Percentiles rank a stretch among this genome's conserved stretches.
These are phyloP conservation scores for Lecanicillium sp. DNA, from an alignment of 2,329 filamentous ascomycete genomes.

Conservation along the genomic window DNA sequence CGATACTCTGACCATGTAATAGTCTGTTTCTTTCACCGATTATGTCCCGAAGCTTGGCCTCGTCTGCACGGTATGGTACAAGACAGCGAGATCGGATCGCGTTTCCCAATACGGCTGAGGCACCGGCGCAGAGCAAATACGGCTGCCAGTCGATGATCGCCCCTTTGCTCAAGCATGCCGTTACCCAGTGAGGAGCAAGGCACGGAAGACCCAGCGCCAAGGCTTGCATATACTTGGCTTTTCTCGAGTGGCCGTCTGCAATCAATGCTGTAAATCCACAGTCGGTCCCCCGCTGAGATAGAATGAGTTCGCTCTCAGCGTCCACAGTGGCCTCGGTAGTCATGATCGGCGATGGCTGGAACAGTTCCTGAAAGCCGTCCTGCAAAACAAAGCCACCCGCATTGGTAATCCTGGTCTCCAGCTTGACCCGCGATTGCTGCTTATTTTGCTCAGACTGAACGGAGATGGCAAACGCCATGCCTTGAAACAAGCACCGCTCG, in stretches of 20 bases:
- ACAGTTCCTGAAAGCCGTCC: conserved; percentile 74
- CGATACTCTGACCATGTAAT: conserved; percentile 55
- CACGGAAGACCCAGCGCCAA: conserved; percentile 84
- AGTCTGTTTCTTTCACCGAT: conserved; percentile 54
- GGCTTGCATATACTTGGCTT: conserved; percentile 90
- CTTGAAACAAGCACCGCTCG: conserved; percentile 49
- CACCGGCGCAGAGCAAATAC: conserved; percentile 80
- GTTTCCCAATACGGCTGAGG: conserved; percentile 67
- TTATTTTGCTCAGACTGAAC: conserved; percentile 43
- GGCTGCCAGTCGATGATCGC: conserved; percentile 64
- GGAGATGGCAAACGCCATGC: conserved; percentile 84
- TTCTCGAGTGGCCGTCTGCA: conserved; percentile 76
- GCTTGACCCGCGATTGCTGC: conserved; percentile 28
- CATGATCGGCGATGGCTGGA: conserved; percentile 40
- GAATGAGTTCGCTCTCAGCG: conserved; percentile 28
- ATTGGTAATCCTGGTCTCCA: conserved; percentile 55
- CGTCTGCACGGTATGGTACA: conserved; percentile 46
- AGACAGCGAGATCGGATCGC: conserved; percentile 70
- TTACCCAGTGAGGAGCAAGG: conserved; percentile 73
- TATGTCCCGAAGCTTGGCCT: conserved; percentile 47
- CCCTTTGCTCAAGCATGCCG: conserved; percentile 56
- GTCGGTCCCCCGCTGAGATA: conserved; percentile 42
- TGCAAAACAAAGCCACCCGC: conserved; percentile 67
- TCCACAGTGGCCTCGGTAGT: conserved; percentile 22
- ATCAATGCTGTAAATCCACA: conserved; percentile 79